Percentiles rank a stretch among this genome's conserved stretches.
Evolutionary conservation across 257 asterid genomes (phyloP).

Genomic region (Salvia splendens): DNA sequence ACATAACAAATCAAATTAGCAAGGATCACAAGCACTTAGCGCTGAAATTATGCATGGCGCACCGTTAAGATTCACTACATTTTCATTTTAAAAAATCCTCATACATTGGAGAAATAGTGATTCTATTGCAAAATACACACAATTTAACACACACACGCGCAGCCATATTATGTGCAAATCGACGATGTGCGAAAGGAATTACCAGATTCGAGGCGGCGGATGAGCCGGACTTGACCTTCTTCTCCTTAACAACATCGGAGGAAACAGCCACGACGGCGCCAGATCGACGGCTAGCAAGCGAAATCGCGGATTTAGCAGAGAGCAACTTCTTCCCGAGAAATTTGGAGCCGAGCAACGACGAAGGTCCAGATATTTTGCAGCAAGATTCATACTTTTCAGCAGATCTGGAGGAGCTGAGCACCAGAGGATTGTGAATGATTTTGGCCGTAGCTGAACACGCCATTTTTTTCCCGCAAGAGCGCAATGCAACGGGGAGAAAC

Average conservation of each 20-base stretch:
- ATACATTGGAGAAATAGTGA: background rate
- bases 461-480: conserved; percentile 35
- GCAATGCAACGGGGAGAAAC: conserved; percentile 2
- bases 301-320: conserved; percentile 31
- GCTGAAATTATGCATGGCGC: background rate
- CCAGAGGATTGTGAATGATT: conserved; percentile 56
- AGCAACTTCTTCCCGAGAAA: conserved; percentile 36
- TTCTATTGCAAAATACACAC: conserved; percentile 1
- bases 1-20: background rate
- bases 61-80: background rate
- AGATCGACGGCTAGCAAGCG: conserved; percentile 49
- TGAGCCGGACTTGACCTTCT: conserved; percentile 62
- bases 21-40: conserved; percentile 22
- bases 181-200: conserved; percentile 10
- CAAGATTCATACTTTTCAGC: conserved; percentile 49
- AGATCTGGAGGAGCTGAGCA: conserved; percentile 60
- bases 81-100: background rate
- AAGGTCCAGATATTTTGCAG: conserved; percentile 35
- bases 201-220: conserved; percentile 55
- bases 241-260: conserved; percentile 78
- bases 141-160: background rate
- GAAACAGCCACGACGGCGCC: conserved; percentile 56
- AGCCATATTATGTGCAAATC: background rate
- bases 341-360: conserved; percentile 54
- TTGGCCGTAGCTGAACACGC: conserved; percentile 66